phyloP scores from a whole-genome alignment of 1,284 basidiomycete genomes.

The Ustilago lituana region DNA sequence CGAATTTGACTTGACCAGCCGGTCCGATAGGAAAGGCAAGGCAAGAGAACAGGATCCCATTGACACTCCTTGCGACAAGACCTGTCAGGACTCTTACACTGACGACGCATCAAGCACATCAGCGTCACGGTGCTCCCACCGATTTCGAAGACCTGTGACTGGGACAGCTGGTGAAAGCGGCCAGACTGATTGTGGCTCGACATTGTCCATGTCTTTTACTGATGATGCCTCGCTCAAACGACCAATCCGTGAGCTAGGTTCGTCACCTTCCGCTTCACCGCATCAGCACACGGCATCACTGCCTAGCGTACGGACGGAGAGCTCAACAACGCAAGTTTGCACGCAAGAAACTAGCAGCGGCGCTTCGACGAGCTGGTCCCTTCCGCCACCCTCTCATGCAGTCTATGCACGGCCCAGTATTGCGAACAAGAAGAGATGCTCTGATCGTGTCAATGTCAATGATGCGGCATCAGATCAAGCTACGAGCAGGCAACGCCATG shows the following conservation, averaged over 20 bases:
- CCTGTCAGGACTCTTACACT: too few relatives aligned
- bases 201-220: too few relatives aligned
- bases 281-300: conserved; percentile 3
- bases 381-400: background rate
- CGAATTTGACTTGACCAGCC: too few relatives aligned
- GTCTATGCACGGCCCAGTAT: background rate
- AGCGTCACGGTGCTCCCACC: too few relatives aligned
- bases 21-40: conserved; percentile 16
- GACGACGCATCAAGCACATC: too few relatives aligned
- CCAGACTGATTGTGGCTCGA: background rate
- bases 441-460: background rate
- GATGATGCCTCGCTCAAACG: conserved; percentile 24
- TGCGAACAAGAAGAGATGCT: conserved; percentile 28
- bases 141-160: background rate
- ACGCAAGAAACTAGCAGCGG: background rate
- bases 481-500: too few relatives aligned
- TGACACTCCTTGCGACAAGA: too few relatives aligned
- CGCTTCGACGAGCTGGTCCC: background rate
- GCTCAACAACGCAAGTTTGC: conserved; percentile 1
- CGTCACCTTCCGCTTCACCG: conserved; percentile 30
- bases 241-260: conserved; percentile 24
- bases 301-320: background rate
- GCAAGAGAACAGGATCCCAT: conserved; percentile 14
- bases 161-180: background rate
- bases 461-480: too few relatives aligned